Conservation (phyloP, 108 stramenopile species). For the Cyclotella cryptica region DNA sequence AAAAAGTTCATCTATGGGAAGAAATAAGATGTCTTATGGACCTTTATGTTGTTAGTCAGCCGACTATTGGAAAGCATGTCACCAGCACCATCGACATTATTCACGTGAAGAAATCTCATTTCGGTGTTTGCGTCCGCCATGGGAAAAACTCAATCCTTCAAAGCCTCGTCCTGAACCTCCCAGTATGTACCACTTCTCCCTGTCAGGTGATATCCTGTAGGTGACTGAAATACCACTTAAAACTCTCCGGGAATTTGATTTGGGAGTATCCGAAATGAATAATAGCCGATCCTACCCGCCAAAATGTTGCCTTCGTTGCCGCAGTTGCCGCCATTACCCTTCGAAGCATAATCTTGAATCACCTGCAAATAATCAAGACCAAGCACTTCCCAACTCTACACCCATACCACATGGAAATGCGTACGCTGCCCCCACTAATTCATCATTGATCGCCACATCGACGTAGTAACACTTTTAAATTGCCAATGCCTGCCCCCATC, state of each 20-base stretch:
- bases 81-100: neutral
- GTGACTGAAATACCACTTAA: conserved; percentile 39
- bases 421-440: conserved; percentile 16
- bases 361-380: neutral
- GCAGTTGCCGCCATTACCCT: conserved; percentile 2
- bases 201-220: conserved; percentile 18
- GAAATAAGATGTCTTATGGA: no score
- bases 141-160: conserved; percentile 32
- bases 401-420: conserved; percentile 17
- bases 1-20: no score
- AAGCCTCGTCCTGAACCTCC: conserved; percentile 31
- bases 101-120: neutral
- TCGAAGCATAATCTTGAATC: conserved; percentile 10
- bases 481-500: conserved; percentile 24
- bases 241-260: conserved; percentile 34
- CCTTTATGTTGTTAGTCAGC: no score
- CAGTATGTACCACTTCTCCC: conserved; percentile 28
- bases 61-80: conserved; percentile 1
- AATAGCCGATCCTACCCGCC: conserved; percentile 25
- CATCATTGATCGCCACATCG: conserved; percentile 11
- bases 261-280: conserved; percentile 26
- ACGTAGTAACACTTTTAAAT: conserved; percentile 11
- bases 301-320: neutral
- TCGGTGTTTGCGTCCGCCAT: conserved; percentile 15
- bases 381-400: neutral